Evolutionary conservation across 2,329 filamentous ascomycete species (phyloP).

Genomic region (Botrytis byssoidea): DNA sequence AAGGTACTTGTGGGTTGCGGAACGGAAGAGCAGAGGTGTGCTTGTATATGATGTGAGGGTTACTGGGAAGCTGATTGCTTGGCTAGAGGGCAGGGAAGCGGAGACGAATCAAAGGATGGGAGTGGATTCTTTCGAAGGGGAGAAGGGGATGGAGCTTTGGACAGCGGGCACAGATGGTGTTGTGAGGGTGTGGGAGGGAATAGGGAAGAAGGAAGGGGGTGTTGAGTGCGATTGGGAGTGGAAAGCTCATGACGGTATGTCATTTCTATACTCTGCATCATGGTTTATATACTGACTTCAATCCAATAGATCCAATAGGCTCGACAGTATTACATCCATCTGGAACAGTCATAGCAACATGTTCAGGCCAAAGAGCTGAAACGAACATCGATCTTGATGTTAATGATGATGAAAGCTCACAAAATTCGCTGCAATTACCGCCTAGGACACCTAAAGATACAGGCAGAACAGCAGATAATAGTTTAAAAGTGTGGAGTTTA

Average conservation of each 20-base stretch:
- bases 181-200: conserved; percentile 58
- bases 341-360: conserved; percentile 39
- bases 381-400: conserved; percentile 18
- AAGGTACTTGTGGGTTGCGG: conserved; percentile 60
- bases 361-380: conserved; percentile 37
- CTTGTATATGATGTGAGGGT: conserved; percentile 64
- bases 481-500: conserved; percentile 49
- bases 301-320: conserved; percentile 33
- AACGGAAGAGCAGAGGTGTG: conserved; percentile 54
- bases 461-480: conserved; percentile 42
- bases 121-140: conserved; percentile 53
- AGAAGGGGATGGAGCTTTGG: conserved; percentile 59
- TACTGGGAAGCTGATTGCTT: conserved; percentile 55
- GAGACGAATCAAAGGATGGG: conserved; percentile 55
- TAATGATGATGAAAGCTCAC: conserved; percentile 8
- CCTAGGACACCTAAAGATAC: not conserved
- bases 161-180: conserved; percentile 54
- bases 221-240: conserved; percentile 36
- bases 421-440: not conserved
- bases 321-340: conserved; percentile 38
- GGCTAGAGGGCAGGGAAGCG: conserved; percentile 51
- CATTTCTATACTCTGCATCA: not conserved
- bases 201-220: conserved; percentile 49
- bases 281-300: conserved; percentile 1
- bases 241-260: conserved; percentile 38